Evolutionary conservation across 2,329 filamentous ascomycete genomes (phyloP), one percentile per base, ranked within the genome.

Genomic region (Cercospora nicotianae): DNA sequence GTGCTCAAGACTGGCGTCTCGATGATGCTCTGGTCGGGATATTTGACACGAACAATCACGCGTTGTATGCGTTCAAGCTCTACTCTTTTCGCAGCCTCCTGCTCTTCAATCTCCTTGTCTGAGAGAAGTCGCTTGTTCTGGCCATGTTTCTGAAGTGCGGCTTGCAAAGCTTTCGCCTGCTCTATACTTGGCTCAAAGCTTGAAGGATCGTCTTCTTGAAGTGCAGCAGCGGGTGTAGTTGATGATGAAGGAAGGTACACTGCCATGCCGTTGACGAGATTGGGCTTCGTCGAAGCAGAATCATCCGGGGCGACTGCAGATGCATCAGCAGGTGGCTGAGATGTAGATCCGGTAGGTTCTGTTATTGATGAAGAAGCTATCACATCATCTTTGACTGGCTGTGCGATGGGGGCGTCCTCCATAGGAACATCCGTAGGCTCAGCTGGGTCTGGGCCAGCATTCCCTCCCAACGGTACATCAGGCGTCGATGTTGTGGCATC

Each of bases 11-110:
- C 88, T n/a, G 84, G 86, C 81, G 90, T 90, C 62, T 93, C 87
- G 33, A 93, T 87, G 63, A 90, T 89, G 66, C 89, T 91, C 73
- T 94, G 91, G 77, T 98, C 94, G 0, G 94, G 94, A 73, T 97
- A 94, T 28, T 94, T 90, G 60, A 97, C 87, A 71, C 91, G 93
- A 70, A 98, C 85, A 30, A 88, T 85, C 33, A 96, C 87, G 33
- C 87, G 87, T 61, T 86, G 87, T 68, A 94, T 85, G 5, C 86
- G 85, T 5, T 89, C 86, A 1, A 93, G 82, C 70, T 85, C 89
- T 31, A 89, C 88, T 58, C 87, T 86, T 63, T 90, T 88, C 23
- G 87, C 89, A 5, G 87, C 83, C 36, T 88, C 89, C 71, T 89
- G 88, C 26, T 89, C 89, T 39, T 89, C 90, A 10, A 96, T 83